Evolutionary conservation across 352 stramenopile genomes (phyloP).

Genomic region (Albugo candida): DNA sequence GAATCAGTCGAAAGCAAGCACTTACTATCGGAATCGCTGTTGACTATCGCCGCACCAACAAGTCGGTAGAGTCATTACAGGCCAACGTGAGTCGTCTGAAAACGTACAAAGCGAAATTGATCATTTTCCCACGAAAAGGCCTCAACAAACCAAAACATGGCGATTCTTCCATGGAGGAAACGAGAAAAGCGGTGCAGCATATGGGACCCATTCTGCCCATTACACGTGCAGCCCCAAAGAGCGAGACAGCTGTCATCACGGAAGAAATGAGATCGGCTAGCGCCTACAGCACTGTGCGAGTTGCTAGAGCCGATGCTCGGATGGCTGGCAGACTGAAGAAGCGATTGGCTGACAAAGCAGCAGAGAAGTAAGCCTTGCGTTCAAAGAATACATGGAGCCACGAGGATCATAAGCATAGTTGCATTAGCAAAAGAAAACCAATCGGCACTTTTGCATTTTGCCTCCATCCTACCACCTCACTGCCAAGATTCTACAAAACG

Average conservation of each 20-base stretch:
- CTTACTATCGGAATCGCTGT: conserved; percentile 96
- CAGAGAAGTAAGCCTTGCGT: conserved; percentile 9
- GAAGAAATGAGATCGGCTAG: conserved; percentile 73
- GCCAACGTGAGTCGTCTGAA: conserved; percentile 97
- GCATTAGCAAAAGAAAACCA: background rate
- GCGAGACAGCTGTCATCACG: conserved; percentile 59
- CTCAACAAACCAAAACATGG: conserved; percentile 90
- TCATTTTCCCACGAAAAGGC: conserved; percentile 96
- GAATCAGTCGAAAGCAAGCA: conserved; percentile 90
- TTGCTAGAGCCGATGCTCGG: conserved; percentile 69
- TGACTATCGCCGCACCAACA: conserved; percentile 96
- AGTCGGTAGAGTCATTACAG: conserved; percentile 89
- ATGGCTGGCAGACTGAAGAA: conserved; percentile 80
- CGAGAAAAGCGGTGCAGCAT: conserved; percentile 83
- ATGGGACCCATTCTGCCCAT: conserved; percentile 62
- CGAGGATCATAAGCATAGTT: conserved; percentile 5
- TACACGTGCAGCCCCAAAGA: conserved; percentile 52
- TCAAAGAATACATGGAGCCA: conserved; percentile 7
- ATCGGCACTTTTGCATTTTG: conserved; percentile 1
- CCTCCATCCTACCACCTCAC: background rate
- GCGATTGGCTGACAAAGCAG: conserved; percentile 75
- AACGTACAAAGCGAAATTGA: conserved; percentile 97
- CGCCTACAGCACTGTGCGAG: conserved; percentile 66
- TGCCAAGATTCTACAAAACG: conserved; percentile 31
- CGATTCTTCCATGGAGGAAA: conserved; percentile 82